phyloP scores from a whole-genome alignment of 2,329 filamentous ascomycete species.

The Colletotrichum brevisporum region DNA sequence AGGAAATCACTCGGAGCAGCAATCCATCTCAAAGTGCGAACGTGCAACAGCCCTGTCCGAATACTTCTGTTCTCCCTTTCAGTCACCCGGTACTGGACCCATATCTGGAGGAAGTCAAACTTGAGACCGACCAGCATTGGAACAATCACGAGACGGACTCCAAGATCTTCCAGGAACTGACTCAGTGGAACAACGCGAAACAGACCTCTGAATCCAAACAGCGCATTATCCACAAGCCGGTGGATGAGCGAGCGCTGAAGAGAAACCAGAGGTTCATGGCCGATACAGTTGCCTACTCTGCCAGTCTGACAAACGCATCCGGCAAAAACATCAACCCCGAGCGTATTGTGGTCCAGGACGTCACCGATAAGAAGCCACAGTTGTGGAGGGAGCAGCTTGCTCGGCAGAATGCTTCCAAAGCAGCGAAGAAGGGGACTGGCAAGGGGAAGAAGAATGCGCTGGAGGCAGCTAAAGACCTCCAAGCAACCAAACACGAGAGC shows the following conservation, averaged over 20 bases:
- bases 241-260: slow-evolving; percentile 53
- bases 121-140: slow-evolving; percentile 48
- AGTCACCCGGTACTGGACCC: slow-evolving; percentile 61
- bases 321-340: slow-evolving; percentile 76
- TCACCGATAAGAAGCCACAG: not conserved
- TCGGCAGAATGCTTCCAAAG: slow-evolving; percentile 36
- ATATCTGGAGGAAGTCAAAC: slow-evolving; percentile 59
- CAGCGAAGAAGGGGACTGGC: slow-evolving; percentile 47
- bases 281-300: slow-evolving; percentile 78
- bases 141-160: slow-evolving; percentile 36
- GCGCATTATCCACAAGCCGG: slow-evolving; percentile 38
- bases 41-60: slow-evolving; percentile 26
- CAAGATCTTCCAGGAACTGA: slow-evolving; percentile 61
- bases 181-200: slow-evolving; percentile 75
- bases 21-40: not conserved
- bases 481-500: slow-evolving; percentile 50
- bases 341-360: slow-evolving; percentile 66
- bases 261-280: slow-evolving; percentile 76
- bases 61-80: slow-evolving; percentile 58
- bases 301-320: slow-evolving; percentile 75
- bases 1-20: not conserved
- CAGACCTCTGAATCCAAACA: slow-evolving; percentile 60
- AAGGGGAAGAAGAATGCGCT: slow-evolving; percentile 54
- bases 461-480: slow-evolving; percentile 51
- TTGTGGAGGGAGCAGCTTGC: not conserved